These are phyloP conservation scores for Scytalidium lignicola DNA, from an alignment of 2,329 filamentous ascomycete genomes.

Conservation along the genomic window DNA sequence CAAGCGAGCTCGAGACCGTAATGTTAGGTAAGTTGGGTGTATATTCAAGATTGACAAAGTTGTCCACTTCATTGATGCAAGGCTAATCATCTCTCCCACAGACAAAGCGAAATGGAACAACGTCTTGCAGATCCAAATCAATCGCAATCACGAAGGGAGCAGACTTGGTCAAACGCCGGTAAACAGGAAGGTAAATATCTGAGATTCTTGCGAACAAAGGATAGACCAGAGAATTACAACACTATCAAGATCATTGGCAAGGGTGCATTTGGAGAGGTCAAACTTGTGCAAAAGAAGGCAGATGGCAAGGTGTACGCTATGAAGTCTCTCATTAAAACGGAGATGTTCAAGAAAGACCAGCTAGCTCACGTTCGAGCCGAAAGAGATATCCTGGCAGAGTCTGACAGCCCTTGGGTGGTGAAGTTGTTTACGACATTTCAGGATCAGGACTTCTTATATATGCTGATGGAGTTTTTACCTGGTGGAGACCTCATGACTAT, in stretches of 20 bases:
- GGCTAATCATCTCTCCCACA: conserved; percentile 31
- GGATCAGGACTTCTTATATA: conserved; percentile 92
- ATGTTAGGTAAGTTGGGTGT: conserved; percentile 66
- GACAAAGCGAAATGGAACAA: conserved; percentile 87
- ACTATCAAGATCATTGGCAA: conserved; percentile 99
- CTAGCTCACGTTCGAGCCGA: conserved; percentile 95
- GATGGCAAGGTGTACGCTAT: conserved; percentile 97
- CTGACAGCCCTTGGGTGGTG: conserved; percentile 99
- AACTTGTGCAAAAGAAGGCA: conserved; percentile 91
- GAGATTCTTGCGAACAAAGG: conserved; percentile 88
- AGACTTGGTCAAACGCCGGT: conserved; percentile 78
- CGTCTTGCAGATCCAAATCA: conserved; percentile 74
- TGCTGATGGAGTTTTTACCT: conserved; percentile 98
- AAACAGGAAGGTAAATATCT: conserved; percentile 89
- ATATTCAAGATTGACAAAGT: background rate
- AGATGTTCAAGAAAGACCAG: conserved; percentile 99
- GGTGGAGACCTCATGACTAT: conserved; percentile 99
- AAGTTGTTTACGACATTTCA: conserved; percentile 99
- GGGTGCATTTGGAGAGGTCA: conserved; percentile 97
- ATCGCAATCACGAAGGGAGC: conserved; percentile 70
- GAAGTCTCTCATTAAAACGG: conserved; percentile 96
- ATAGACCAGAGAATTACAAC: conserved; percentile 89
- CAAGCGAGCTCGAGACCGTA: conserved; percentile 88
- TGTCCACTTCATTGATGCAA: background rate
- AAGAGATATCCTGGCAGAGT: conserved; percentile 95